phyloP scores from a whole-genome alignment of 352 stramenopile genomes.

The Phytophthora colocasiae region DNA sequence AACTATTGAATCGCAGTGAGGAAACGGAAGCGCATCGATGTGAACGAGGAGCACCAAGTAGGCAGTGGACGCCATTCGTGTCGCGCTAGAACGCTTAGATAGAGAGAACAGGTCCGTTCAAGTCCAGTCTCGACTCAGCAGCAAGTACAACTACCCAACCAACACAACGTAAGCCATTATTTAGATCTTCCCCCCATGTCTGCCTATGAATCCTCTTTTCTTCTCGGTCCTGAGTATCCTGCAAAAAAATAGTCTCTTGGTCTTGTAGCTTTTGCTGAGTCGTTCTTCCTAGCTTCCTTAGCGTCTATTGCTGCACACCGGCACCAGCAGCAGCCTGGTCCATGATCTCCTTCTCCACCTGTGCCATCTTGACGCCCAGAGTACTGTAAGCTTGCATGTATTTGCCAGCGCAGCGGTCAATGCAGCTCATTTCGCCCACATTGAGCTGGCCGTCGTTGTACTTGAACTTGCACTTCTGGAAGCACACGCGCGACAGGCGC shows the following conservation, averaged over 20 bases:
- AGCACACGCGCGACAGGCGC: conserved; percentile 91
- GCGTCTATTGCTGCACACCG: conserved; percentile 49
- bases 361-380: conserved; percentile 94
- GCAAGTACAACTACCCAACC: conserved; percentile 8
- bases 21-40: conserved; percentile 35
- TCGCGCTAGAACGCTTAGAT: conserved; percentile 29
- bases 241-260: not conserved
- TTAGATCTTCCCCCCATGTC: conserved; percentile 47
- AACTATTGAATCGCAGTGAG: conserved; percentile 59
- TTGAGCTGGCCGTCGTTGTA: conserved; percentile 97
- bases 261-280: not conserved
- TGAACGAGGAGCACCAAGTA: conserved; percentile 17
- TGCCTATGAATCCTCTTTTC: conserved; percentile 2
- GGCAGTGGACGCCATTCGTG: conserved; percentile 6
- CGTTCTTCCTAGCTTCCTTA: not conserved
- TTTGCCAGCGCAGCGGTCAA: conserved; percentile 97
- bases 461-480: conserved; percentile 96
- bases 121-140: conserved; percentile 2
- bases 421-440: conserved; percentile 98
- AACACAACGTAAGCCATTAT: conserved; percentile 53
- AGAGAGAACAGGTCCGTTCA: conserved; percentile 25
- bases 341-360: conserved; percentile 95
- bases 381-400: conserved; percentile 98
- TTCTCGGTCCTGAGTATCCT: conserved; percentile 3
- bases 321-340: conserved; percentile 63